Conservation (phyloP, 192 early-diverging fungal species). For the Coemansia sp. region DNA sequence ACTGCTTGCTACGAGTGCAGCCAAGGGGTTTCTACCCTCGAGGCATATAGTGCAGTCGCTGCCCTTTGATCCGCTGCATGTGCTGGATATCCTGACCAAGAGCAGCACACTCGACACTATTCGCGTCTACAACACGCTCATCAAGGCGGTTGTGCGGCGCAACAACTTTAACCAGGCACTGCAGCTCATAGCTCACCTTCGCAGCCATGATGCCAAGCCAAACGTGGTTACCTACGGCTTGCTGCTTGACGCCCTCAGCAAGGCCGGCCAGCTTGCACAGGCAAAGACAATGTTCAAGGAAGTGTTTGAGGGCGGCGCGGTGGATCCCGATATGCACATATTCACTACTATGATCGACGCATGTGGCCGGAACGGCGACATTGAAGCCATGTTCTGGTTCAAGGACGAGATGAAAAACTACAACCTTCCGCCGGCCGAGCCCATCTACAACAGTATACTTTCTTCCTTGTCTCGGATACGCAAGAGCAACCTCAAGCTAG, state of each 20-base stretch:
- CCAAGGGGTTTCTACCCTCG: constrained; percentile 31
- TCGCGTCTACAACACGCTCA: constrained; percentile 48
- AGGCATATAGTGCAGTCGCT: constrained; percentile 24
- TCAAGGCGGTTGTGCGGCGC: constrained; percentile 29
- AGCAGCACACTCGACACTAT: constrained; percentile 20
- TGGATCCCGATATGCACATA: constrained; percentile 44
- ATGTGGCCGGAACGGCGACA: constrained; percentile 39
- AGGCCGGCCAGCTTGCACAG: constrained; percentile 36
- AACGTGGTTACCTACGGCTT: constrained; percentile 48
- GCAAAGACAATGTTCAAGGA: constrained; percentile 39
- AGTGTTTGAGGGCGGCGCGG: constrained; percentile 12
- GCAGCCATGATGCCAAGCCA: constrained; percentile 20
- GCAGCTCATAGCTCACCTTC: constrained; percentile 43
- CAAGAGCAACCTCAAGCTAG: constrained; percentile 21
- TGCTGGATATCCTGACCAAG: constrained; percentile 23
- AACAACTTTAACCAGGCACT: constrained; percentile 37
- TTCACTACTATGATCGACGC: constrained; percentile 51
- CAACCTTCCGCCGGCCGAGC: constrained; percentile 16
- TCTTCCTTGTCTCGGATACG: constrained; percentile 29
- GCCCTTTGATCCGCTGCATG: constrained; percentile 25
- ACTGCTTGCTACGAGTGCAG: constrained; percentile 20
- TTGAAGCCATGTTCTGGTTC: constrained; percentile 29
- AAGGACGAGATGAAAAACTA: constrained; percentile 30
- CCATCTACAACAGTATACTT: constrained; percentile 48
- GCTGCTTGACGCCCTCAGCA: constrained; percentile 51